Evolutionary conservation across 2,329 filamentous ascomycete species (phyloP).

Genomic region (Claviceps purpurea): DNA sequence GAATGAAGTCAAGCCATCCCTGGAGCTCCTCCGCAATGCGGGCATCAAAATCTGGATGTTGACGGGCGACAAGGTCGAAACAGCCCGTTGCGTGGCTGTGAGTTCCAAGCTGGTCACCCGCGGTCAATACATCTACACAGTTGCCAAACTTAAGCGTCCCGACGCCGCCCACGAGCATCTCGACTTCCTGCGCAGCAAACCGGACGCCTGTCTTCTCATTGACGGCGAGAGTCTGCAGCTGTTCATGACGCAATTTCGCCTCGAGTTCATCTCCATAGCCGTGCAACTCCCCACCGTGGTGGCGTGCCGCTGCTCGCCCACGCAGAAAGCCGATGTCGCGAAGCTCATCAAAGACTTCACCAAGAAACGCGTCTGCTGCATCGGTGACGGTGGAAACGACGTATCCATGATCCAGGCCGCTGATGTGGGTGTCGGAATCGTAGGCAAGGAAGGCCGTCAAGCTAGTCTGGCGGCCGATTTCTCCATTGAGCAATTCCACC

Average conservation of each 20-base stretch:
- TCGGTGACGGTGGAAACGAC: conserved; percentile 95
- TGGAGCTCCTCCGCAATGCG: conserved; percentile 89
- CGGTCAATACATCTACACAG: conserved; percentile 91
- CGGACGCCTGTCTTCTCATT: conserved; percentile 77
- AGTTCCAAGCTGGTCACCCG: conserved; percentile 87
- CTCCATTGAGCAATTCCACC: conserved; percentile 87
- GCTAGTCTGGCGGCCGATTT: conserved; percentile 93
- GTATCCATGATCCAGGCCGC: conserved; percentile 99
- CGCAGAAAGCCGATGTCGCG: conserved; percentile 91
- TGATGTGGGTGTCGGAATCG: conserved; percentile 93
- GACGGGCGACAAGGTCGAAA: conserved; percentile 97
- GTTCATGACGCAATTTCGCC: conserved; percentile 69
- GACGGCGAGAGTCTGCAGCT: conserved; percentile 83
- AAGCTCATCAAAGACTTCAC: conserved; percentile 81
- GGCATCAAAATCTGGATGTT: conserved; percentile 99
- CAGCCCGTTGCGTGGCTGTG: conserved; percentile 88
- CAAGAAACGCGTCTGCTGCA: conserved; percentile 91
- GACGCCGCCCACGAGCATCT: conserved; percentile 78
- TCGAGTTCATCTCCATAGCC: conserved; percentile 77
- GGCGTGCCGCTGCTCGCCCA: conserved; percentile 91
- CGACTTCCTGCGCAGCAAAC: conserved; percentile 77
- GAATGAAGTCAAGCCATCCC: conserved; percentile 83
- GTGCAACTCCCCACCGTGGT: conserved; percentile 84
- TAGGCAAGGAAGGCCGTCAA: conserved; percentile 93
- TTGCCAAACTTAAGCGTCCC: conserved; percentile 72